Base-by-base conservation (phyloP, 495 filamentous ascomycete species). In the Hypoxylon lienhwacheense region DNA sequence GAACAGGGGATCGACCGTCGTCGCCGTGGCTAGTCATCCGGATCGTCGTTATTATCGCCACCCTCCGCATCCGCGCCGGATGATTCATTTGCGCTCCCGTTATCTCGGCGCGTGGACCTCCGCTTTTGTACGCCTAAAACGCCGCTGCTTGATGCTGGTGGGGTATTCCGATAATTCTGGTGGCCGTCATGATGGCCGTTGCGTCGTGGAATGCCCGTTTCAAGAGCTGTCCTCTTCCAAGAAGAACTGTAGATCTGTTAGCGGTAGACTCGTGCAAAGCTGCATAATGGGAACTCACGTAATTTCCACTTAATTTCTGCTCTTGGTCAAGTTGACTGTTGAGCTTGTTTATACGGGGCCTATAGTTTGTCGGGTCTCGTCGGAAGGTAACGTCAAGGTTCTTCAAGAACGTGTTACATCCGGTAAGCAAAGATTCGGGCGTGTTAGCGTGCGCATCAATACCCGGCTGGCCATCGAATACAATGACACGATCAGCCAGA, bases 301-400 rank as follows among this genome's bases (percentile, higher is more conserved):
- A 97, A 74, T 97, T 97, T 55, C 93, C 93, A 58, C 68, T 75
- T 63, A 91, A 61, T 81, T 98, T 98, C 79, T 98, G 93, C 66
- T 97, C 93, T 68, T 96, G 91, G 70, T 98, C 93, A 59, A 96
- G 76, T 73, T 97, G 95, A 68, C 86, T 91, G 70, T 95, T 84
- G 63, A 84, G 74, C 81, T 98, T 98, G 82, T 98, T 98, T 81
- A 98, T 98, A 70, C 95, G 88, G 32, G 95, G 93, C 24, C 93
- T 82, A 78, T 83, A 98, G 63, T 91, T 96, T 73, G 87, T 95
- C 52, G 95, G 92, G 68, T 97, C 95, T 61, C 95, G 90, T 64
- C 95, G 89, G 85, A 97, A 98, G 11, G 93, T 97, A 59, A 97
- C 93, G 65, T 97, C 90, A 46, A 98, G 76, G 68, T 86, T 96